phyloP scores from a whole-genome alignment of 495 filamentous ascomycete species.

The Acidomyces sp. region DNA sequence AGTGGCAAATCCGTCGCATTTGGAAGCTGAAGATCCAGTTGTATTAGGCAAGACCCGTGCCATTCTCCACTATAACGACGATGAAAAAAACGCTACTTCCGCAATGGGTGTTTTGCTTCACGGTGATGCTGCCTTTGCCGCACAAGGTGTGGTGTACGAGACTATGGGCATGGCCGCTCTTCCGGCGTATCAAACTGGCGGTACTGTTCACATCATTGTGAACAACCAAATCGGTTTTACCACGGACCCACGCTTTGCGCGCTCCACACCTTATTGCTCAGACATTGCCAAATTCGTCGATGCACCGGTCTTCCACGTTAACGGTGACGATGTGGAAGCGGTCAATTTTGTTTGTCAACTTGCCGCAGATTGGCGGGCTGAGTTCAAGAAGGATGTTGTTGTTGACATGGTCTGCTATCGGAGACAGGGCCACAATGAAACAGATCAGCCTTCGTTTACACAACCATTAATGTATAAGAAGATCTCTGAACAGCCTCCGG shows the following conservation, averaged over 20 bases:
- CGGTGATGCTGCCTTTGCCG: constrained; percentile 94
- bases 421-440: constrained; percentile 98
- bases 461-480: constrained; percentile 99
- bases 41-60: constrained; percentile 94
- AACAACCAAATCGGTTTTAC: constrained; percentile 99
- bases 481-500: constrained; percentile 63
- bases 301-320: constrained; percentile 97
- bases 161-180: constrained; percentile 94
- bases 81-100: constrained; percentile 71
- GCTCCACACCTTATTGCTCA: constrained; percentile 96
- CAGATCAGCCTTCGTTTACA: constrained; percentile 98
- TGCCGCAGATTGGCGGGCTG: constrained; percentile 90
- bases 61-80: constrained; percentile 97
- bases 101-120: constrained; percentile 94
- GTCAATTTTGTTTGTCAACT: constrained; percentile 97
- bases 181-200: constrained; percentile 90
- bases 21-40: constrained; percentile 96
- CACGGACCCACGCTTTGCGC: constrained; percentile 93
- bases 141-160: constrained; percentile 94
- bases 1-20: constrained; percentile 94
- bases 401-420: constrained; percentile 98
- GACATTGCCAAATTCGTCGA: constrained; percentile 98
- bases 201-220: constrained; percentile 91
- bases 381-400: constrained; percentile 95
- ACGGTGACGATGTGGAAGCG: constrained; percentile 94